Base-by-base conservation (phyloP, 768 basidiomycete genomes). In the Mycena venus region DNA sequence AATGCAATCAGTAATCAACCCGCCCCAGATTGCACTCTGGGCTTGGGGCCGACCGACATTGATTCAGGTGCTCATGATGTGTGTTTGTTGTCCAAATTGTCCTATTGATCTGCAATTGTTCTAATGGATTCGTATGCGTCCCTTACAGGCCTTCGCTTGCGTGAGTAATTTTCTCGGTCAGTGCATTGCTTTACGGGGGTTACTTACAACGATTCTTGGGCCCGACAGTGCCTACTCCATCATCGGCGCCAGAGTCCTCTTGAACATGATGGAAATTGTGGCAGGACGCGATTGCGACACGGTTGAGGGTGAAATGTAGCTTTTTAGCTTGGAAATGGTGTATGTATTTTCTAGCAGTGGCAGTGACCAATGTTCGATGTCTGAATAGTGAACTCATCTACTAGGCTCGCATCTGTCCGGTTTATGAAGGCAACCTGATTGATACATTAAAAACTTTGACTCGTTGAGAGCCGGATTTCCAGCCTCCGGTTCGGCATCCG, bases 11-110 rank as follows among this genome's bases (percentile, higher is more conserved):
- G 65, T 66, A 29, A 25, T 55, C 11, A 31, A 25, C 23, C 65
- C 65, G 12, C 65, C 65, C 8, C 65, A 66, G 53, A 66, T 66
- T 19, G 65, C 49, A 23, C 65, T 66, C n/a, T 66, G n/a, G n/a
- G 65, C 32, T n/a, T 55, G 65, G 65, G 65, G 65, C 21, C 65
- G 65, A n/a, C 65, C 65, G 17, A 29, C 34, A 10, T 49, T 66
- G 23, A 55, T 55, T 12, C 51, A 66, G 51, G 51, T 66, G 25
- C 65, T 66, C 25, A 66, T 66, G 65, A 19, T 66, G 65, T 66
- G 25, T 2, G 38, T 55, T 8, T 19, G 42, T 10, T 15, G 42
- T n/a, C 42, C 42, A 44, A 44, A 38, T 40, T 25, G 6, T 29
- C 36, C 40, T 62, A 17, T 12, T 32, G 5, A 25, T 29, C 12